Evolutionary conservation across 768 basidiomycete species (phyloP).

Genomic region (Mycena sanguinolenta): DNA sequence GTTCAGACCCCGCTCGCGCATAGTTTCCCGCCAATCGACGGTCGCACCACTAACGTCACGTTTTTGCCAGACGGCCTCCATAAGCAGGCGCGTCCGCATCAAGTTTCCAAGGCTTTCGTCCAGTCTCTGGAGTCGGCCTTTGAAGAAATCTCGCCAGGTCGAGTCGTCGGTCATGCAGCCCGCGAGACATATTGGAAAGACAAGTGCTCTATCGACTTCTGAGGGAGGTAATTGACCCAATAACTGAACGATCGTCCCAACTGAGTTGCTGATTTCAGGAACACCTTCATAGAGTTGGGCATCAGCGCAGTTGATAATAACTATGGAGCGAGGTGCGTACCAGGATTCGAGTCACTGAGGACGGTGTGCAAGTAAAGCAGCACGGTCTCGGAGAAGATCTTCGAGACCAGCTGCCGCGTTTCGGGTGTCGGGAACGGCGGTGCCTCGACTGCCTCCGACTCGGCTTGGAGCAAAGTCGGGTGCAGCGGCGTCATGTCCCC

Average conservation of each 20-base stretch:
- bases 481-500: constrained; percentile 52
- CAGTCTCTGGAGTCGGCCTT: constrained; percentile 64
- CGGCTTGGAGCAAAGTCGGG: constrained; percentile 52
- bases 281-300: constrained; percentile 62
- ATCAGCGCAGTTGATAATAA: constrained; percentile 15
- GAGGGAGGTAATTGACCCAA: constrained; percentile 69
- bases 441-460: constrained; percentile 43
- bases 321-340: constrained; percentile 55
- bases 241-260: constrained; percentile 66
- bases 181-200: constrained; percentile 82
- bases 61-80: constrained; percentile 80
- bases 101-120: constrained; percentile 74
- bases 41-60: constrained; percentile 67
- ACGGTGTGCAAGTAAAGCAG: constrained; percentile 79
- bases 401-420: constrained; percentile 60
- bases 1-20: constrained; percentile 63
- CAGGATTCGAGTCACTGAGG: constrained; percentile 76
- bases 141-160: constrained; percentile 68
- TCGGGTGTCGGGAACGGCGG: constrained; percentile 57
- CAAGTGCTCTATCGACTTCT: constrained; percentile 72
- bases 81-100: constrained; percentile 67
- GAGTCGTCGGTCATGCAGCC: constrained; percentile 81
- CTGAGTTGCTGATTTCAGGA: constrained; percentile 74
- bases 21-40: constrained; percentile 73
- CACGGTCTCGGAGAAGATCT: constrained; percentile 76